Base-by-base conservation (phyloP, 2,329 filamentous ascomycete species). In the Arachnomyces sp. region DNA sequence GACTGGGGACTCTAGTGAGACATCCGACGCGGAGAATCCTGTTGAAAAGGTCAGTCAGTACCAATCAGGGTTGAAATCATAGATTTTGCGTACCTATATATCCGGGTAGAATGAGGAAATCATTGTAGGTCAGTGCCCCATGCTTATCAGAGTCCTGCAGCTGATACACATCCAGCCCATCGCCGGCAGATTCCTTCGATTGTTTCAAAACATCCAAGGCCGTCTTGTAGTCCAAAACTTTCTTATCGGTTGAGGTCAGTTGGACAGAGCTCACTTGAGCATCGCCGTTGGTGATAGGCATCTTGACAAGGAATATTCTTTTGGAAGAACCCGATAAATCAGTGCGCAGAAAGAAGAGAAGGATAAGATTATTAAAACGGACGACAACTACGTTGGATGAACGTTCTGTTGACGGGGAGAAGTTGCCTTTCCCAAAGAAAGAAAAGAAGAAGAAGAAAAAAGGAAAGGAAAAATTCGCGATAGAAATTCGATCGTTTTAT, bases 61-160 rank as follows among this genome's bases (percentile, higher is more conserved):
- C 13, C 16, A 28, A 15, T 31, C 44, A 34, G 31, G 30, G 32
- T 44, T 31, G n/a, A n/a, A 38, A 44, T 40, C 44, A 34, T 25
- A 46, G 39, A 42, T 46, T 45, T 41, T 35, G 48, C 65, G 55
- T 72, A 79, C 75, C 92, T 71, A 98, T 95, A 72, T 95, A 95
- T 62, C 93, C 93, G 44, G 92, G 92, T 47, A 98, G 77, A 57
- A 98, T 72, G 48, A 98, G 80, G 73, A 98, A 98, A 69, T 98
- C 92, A 68, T 98, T 98, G 77, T 95, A 98, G 44, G 90, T 96
- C 59, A 98, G 75, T 57, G 92, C 92, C 47, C 92, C 92, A 60
- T 89, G 86, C 67, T 82, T 84, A 71, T 84, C 84, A 52, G 90
- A 89, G 72, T 98, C 85, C 64, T 96, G 80, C 55, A 98, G 76